Evolutionary conservation across 768 basidiomycete species (phyloP), one percentile per base, ranked within the genome.

Genomic region (Chalciporus piperatus): DNA sequence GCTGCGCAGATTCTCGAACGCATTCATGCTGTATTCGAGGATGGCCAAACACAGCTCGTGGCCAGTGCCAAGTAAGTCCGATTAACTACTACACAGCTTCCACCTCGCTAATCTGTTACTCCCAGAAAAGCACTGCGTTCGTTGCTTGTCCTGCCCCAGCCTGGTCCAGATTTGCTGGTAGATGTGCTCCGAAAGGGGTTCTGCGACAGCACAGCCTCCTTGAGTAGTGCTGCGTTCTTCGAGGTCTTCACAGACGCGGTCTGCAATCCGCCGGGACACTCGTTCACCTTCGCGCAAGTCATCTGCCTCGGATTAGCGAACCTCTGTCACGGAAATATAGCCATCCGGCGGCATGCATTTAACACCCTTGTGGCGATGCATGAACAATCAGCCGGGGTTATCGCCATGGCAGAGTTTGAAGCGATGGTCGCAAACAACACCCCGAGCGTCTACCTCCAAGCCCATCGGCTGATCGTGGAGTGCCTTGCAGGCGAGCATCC

Each of bases 241-340:
- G 86, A 90, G 61, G 83, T 87, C 27, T 72, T 95, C 4, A 79
- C 82, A 3, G 87, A 90, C 32, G 78, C 88, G 17, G 73, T 93
- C 20, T 78, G 80, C 63, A 77, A 74, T 19, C 61, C 61, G 12
- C 74, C 78, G 20, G 67, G 64, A 23, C 87, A 83, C 61, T 74
- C 76, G 43, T 90, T 87, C 65, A 78, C 79, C 4, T 89, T 92
- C 61, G 75, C 83, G 22, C 92, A 96, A 62, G 72, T 82, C 13
- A 77, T 81, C 20, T 92, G 85, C 60, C 75, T 96, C 13, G 89
- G 87, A 3, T 71, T 97, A 17, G 85, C 89, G 17, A 97, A 97
- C 69, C 78, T 98, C 10, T 86, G 89, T 28, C 87, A 95, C 65
- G 79, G 83, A 3, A 75, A 80, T 20, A 56, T 76, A 8, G 70